Percentiles rank a stretch among this genome's conserved stretches.
These are phyloP conservation scores for Beta lomatogona DNA, from an alignment of 179 eudicot species.

Conservation along the genomic window DNA sequence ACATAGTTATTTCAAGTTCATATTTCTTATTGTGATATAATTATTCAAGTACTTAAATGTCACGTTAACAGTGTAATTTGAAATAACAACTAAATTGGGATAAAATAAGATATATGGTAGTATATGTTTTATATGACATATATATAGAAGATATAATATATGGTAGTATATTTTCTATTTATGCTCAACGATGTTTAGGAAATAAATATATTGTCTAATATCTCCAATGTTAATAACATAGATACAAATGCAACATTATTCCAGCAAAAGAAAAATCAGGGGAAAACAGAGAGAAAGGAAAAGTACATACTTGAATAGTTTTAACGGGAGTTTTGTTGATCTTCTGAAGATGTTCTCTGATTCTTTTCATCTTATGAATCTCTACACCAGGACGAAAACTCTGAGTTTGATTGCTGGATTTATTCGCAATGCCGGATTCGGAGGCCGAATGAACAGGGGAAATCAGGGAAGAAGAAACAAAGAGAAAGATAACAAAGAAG, in stretches of 20 bases:
- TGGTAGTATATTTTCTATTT: too few species aligned
- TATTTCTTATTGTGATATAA: too few species aligned
- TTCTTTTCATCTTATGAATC: slow-evolving; percentile 34
- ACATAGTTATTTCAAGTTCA: not conserved
- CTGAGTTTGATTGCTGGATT: slow-evolving; percentile 27
- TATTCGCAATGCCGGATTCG: slow-evolving; percentile 14
- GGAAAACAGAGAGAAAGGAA: not conserved
- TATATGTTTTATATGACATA: too few species aligned
- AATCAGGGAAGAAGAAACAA: slow-evolving; percentile 32
- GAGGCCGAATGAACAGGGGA: slow-evolving; percentile 27
- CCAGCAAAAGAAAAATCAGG: not conserved
- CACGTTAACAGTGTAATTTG: too few species aligned
- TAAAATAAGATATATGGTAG: too few species aligned
- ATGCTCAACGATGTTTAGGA: too few species aligned
- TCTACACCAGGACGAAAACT: slow-evolving; percentile 35
- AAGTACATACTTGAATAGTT: slow-evolving; percentile 43
- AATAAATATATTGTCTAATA: too few species aligned
- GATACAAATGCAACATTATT: not conserved
- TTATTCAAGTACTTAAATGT: too few species aligned
- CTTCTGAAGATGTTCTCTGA: slow-evolving; percentile 42
- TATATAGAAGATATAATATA: too few species aligned
- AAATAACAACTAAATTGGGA: too few species aligned
- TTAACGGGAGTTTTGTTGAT: slow-evolving; percentile 52
- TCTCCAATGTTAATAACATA: too few species aligned
- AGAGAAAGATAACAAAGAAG: slow-evolving; percentile 26